Conservation (phyloP, 768 basidiomycete genomes). For the Saitozyma sp. region DNA sequence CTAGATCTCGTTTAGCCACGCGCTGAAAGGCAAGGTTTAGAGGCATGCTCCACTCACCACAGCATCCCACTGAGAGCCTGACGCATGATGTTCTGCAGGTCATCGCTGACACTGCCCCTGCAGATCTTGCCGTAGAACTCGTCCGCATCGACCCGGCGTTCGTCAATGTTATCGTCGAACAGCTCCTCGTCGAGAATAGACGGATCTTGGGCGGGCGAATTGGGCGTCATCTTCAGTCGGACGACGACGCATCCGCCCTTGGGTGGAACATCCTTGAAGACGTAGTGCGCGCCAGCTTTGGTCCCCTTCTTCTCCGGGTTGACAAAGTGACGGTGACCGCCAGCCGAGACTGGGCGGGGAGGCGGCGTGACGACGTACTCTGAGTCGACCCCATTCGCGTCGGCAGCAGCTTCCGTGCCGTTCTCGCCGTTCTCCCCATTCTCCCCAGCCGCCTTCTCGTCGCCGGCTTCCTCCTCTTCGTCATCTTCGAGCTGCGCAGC, state of each 20-base stretch:
- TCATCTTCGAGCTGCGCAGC: constrained; percentile 15
- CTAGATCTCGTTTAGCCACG: constrained; percentile 24
- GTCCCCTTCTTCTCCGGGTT: constrained; percentile 86
- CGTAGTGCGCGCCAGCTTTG: constrained; percentile 89
- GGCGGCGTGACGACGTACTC: constrained; percentile 50
- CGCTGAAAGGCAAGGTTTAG: neutral
- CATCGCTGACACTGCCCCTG: constrained; percentile 82
- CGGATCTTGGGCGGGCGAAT: constrained; percentile 70
- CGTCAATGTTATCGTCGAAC: constrained; percentile 87
- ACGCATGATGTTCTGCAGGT: constrained; percentile 91
- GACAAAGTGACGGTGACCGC: constrained; percentile 61
- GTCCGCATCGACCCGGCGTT: constrained; percentile 87
- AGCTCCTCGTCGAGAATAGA: constrained; percentile 79
- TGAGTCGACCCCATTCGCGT: constrained; percentile 56
- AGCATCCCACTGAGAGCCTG: constrained; percentile 96
- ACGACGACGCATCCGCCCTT: constrained; percentile 93
- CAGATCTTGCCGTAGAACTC: constrained; percentile 87
- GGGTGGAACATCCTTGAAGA: constrained; percentile 80
- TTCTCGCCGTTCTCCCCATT: constrained; percentile 38
- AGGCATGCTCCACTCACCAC: constrained; percentile 59
- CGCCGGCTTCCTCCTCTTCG: constrained; percentile 19
- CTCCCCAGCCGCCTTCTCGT: constrained; percentile 13
- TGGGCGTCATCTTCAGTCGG: constrained; percentile 84
- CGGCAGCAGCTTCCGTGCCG: constrained; percentile 13
- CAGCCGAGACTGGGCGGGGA: constrained; percentile 32